Conservation (phyloP, 2,329 filamentous ascomycete species). For the Aspergillus sp. region DNA sequence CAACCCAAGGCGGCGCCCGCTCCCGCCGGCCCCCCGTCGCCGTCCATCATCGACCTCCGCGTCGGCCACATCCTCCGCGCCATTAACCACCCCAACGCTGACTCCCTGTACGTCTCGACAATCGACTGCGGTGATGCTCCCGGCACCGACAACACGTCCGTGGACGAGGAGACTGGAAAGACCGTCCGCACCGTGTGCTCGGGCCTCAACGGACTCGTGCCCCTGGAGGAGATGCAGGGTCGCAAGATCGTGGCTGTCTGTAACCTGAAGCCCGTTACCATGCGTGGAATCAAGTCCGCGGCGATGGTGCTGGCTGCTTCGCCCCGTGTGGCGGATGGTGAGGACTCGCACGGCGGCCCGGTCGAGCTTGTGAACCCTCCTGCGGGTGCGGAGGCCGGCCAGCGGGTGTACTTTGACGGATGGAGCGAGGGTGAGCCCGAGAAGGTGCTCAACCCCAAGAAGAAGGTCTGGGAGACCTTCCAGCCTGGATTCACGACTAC, state of each 20-base stretch:
- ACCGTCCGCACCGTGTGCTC: slow-evolving; percentile 95
- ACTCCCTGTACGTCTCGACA: slow-evolving; percentile 92
- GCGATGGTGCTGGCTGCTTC: slow-evolving; percentile 97
- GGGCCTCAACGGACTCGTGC: slow-evolving; percentile 87
- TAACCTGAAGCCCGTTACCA: slow-evolving; percentile 98
- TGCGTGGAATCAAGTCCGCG: slow-evolving; percentile 79
- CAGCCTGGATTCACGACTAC: slow-evolving; percentile 96
- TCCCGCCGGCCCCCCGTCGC: slow-evolving; percentile 73
- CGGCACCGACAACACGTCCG: slow-evolving; percentile 78
- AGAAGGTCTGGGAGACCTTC: slow-evolving; percentile 97
- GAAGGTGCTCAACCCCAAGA: slow-evolving; percentile 94
- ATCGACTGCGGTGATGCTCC: slow-evolving; percentile 89
- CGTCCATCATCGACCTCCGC: slow-evolving; percentile 85
- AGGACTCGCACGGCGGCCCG: slow-evolving; percentile 80
- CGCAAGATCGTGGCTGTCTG: slow-evolving; percentile 94
- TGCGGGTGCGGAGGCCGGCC: slow-evolving; percentile 73
- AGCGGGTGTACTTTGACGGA: slow-evolving; percentile 89
- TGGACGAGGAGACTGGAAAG: slow-evolving; percentile 80
- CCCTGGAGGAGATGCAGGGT: slow-evolving; percentile 93
- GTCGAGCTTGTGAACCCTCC: slow-evolving; percentile 91
- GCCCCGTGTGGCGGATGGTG: slow-evolving; percentile 77
- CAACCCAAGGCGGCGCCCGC: slow-evolving; percentile 72
- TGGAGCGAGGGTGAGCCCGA: slow-evolving; percentile 86
- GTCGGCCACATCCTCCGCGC: slow-evolving; percentile 98
- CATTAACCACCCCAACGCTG: slow-evolving; percentile 91